Percentiles rank a stretch among this genome's conserved stretches.
Evolutionary conservation across 1,284 basidiomycete genomes (phyloP).

Genomic region (Leccinum idahoense): DNA sequence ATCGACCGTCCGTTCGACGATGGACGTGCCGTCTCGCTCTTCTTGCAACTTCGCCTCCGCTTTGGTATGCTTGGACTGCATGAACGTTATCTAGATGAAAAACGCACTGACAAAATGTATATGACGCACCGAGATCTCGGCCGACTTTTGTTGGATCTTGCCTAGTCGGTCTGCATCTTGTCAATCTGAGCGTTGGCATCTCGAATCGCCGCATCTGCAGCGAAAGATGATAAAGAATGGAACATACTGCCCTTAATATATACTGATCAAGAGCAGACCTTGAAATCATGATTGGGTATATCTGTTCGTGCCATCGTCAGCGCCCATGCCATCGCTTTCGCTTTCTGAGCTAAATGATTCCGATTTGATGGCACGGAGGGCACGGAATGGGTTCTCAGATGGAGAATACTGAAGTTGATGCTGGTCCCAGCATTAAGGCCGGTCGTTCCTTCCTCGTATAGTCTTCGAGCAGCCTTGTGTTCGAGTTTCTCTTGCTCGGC

Average conservation of each 20-base stretch:
- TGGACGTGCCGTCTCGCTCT: slow-evolving; percentile 74
- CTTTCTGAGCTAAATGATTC: slow-evolving; percentile 52
- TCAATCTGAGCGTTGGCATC: slow-evolving; percentile 40
- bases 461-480: slow-evolving; percentile 75
- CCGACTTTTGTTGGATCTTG: no score
- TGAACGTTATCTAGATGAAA: no score
- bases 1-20: slow-evolving; percentile 78
- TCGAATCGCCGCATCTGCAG: slow-evolving; percentile 47
- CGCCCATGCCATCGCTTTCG: slow-evolving; percentile 56
- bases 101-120: no score
- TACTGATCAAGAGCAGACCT: slow-evolving; percentile 4
- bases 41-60: no score
- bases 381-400: slow-evolving; percentile 36
- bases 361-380: slow-evolving; percentile 53
- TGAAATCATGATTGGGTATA: slow-evolving; percentile 25
- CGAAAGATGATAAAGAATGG: slow-evolving; percentile 12
- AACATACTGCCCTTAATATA: slow-evolving; percentile 3
- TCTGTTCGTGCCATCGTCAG: slow-evolving; percentile 41
- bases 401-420: slow-evolving; percentile 78
- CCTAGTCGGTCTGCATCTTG: no score
- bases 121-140: no score
- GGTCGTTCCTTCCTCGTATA: slow-evolving; percentile 78
- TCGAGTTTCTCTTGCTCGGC: slow-evolving; percentile 91
- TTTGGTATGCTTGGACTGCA: no score
- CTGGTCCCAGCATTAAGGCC: slow-evolving; percentile 62